These are phyloP conservation scores for Aspergillus costaricaensis DNA, from an alignment of 2,329 filamentous ascomycete species.

Conservation along the genomic window DNA sequence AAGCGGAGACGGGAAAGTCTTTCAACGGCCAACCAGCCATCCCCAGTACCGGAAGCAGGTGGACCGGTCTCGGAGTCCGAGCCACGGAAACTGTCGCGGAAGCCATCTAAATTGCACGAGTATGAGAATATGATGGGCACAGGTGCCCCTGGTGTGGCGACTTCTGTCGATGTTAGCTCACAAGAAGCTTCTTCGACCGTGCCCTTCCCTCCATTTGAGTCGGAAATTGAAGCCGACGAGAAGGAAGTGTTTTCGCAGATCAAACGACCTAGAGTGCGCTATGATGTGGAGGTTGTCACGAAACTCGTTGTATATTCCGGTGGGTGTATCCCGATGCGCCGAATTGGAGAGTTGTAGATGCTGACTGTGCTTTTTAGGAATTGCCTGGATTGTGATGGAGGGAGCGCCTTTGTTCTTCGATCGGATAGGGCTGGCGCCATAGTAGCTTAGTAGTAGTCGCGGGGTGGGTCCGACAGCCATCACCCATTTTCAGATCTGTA, in stretches of 20 bases:
- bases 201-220: conserved; percentile 33
- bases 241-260: conserved; percentile 81
- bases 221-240: conserved; percentile 56
- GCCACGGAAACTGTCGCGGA: conserved; percentile 44
- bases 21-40: conserved; percentile 39
- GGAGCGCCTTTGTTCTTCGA: conserved; percentile 74
- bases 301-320: conserved; percentile 94
- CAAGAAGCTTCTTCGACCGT: conserved; percentile 26
- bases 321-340: conserved; percentile 47
- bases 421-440: conserved; percentile 26
- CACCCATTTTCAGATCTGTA: not conserved
- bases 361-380: conserved; percentile 56
- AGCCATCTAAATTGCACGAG: conserved; percentile 58
- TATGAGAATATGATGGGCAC: conserved; percentile 76
- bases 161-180: conserved; percentile 36
- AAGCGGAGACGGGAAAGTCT: conserved; percentile 64
- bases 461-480: not conserved
- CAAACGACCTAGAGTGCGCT: conserved; percentile 83
- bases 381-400: conserved; percentile 78
- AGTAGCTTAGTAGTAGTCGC: not conserved
- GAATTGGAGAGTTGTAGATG: not conserved
- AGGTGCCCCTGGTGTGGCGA: conserved; percentile 50
- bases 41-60: conserved; percentile 28
- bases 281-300: conserved; percentile 98
- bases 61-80: conserved; percentile 29